A percentile compares a stretch with the other conserved stretches of the same genome.
These are phyloP conservation scores for Clarireedia homoeocarpa DNA, from an alignment of 2,329 filamentous ascomycete species.

Conservation along the genomic window DNA sequence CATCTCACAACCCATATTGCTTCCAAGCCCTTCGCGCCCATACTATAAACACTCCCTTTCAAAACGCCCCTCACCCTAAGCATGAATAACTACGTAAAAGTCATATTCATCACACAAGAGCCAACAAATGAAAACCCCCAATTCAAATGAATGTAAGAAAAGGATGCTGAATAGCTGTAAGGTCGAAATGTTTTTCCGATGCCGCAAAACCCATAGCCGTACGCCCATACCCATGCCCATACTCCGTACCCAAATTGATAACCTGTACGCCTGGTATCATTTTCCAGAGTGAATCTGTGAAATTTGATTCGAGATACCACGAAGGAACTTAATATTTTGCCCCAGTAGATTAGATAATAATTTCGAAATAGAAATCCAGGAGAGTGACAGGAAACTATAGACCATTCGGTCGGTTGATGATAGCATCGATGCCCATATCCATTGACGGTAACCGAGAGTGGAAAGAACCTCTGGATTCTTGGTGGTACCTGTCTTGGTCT, in stretches of 20 bases:
- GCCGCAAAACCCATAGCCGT: no score
- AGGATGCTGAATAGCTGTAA: no score
- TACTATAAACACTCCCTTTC: background rate
- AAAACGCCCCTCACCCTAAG: background rate
- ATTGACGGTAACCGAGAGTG: slow-evolving; percentile 40
- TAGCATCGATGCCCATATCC: slow-evolving; percentile 53
- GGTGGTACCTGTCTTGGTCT: background rate
- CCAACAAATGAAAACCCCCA: background rate
- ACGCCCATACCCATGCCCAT: background rate
- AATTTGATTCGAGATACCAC: background rate
- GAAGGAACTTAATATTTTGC: background rate
- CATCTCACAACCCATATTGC: background rate
- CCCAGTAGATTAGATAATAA: background rate
- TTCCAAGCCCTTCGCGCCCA: background rate
- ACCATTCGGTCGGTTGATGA: slow-evolving; percentile 43
- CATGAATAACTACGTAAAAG: slow-evolving; percentile 3
- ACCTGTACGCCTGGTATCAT: background rate
- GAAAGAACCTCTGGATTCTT: background rate
- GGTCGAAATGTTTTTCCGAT: no score
- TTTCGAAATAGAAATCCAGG: background rate
- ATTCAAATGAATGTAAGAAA: slow-evolving; percentile 4
- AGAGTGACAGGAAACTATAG: background rate
- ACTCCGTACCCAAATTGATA: background rate
- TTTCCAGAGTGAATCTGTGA: background rate
- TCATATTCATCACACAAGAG: background rate